Base-by-base conservation (phyloP, 2,329 filamentous ascomycete species). In the Arthrocladium fulminans region DNA sequence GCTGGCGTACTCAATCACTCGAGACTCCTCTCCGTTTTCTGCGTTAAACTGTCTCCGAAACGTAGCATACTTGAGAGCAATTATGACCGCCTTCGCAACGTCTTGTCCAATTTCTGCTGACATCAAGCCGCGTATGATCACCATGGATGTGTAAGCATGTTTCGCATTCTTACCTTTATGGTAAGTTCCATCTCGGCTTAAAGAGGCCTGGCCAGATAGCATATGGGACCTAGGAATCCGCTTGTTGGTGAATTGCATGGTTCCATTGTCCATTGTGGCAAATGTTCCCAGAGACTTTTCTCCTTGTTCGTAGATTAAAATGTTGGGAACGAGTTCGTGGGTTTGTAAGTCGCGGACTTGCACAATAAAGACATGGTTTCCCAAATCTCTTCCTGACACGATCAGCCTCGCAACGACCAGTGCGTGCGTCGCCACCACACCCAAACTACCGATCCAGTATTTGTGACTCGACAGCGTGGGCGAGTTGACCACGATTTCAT, bases 101-200 rank as follows among this genome's bases (percentile, higher is more conserved):
- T 58, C 51, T 49, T 61, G 62, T 7, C 57, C 59, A 9, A 54
- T 54, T 22, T 51, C 52, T 24, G 57, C 54, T 3, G 59, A 56
- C 40, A 67, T 62, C 15, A 59, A 54, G 8, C 54, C 55, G 6
- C 64, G 59, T 8, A 63, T 55, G 13, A 56, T 59, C n/a, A 65
- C 55, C 63, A 66, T 65, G 10, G 59, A 60, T 2, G 60, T 61
- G 39, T 65, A 66, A 3, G 63, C 57, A 48, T 63, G 59, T 38
- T 66, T 63, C 23, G 54, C 51, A 29, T 63, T 60, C 37, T 60
- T 60, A 2, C 58, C 49, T 15, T 53, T 39, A 8, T 54, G 51
- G 45, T 66, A 66, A 2, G 46, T 55, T 22, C 65, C 65, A 23
- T 60, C 55, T n/a, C 54, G 44, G n/a, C 54, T 49, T 8, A 67